Evolutionary conservation across 2,329 filamentous ascomycete species (phyloP).

Genomic region (Parascedosporium putredinis): DNA sequence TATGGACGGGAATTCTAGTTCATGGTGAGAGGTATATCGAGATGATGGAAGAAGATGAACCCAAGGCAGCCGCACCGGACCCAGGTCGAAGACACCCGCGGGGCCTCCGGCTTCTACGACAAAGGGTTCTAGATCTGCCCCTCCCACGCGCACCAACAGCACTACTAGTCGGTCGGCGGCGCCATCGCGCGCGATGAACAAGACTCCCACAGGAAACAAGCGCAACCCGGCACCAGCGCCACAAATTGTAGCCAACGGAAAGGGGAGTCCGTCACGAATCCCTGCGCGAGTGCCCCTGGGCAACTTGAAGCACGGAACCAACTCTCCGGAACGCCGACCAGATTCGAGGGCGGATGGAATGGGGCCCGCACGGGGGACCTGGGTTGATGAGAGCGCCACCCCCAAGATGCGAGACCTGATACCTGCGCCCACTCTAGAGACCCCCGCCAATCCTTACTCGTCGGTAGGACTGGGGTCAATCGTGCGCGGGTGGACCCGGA

Average conservation of each 20-base stretch:
- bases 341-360: conserved; percentile 23
- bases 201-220: conserved; percentile 38
- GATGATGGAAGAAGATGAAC: conserved; percentile 56
- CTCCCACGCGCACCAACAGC: conserved; percentile 14
- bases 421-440: conserved; percentile 39
- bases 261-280: conserved; percentile 55
- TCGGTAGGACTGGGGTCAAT: conserved; percentile 37
- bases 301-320: conserved; percentile 59
- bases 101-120: conserved; percentile 40
- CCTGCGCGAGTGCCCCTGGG: conserved; percentile 60
- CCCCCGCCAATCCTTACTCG: conserved; percentile 38
- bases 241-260: conserved; percentile 17
- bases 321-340: conserved; percentile 66
- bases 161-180: conserved; percentile 21
- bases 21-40: conserved; percentile 89
- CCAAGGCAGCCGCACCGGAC: conserved; percentile 43
- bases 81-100: conserved; percentile 68
- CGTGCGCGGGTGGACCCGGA: conserved; percentile 60
- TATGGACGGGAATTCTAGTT: conserved; percentile 88
- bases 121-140: conserved; percentile 16
- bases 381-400: conserved; percentile 57
- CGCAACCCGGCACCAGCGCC: conserved; percentile 14
- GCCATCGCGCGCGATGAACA: conserved; percentile 32
- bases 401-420: conserved; percentile 84
- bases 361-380: conserved; percentile 39